Base-by-base conservation (phyloP, 2,329 filamentous ascomycete species). In the Talaromyces sp. region DNA sequence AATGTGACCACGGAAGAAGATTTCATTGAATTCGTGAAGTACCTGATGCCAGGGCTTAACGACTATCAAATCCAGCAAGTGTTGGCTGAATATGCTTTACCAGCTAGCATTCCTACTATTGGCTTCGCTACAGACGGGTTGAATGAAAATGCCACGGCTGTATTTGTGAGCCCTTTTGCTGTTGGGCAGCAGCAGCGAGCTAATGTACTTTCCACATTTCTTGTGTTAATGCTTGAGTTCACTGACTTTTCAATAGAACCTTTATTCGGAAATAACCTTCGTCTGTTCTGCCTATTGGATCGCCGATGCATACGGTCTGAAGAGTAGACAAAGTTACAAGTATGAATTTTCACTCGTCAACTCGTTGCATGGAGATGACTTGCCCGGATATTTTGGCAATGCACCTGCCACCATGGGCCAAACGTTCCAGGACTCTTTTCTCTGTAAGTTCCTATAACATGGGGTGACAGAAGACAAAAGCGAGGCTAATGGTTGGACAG, bases 291-390 rank as follows among this genome's bases (percentile, higher is more conserved):
- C 81, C 0, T 86, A 86, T 72, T 86, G 84, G 84, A 73, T 86
- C 65, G 80, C 81, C 1, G 76, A 81, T 43, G 83, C 81, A 5
- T 86, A 79, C 67, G 76, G 62, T 47, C 59, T 68, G 10, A 68
- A 68, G 15, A 70, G 67, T 17, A 71, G 75, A 1, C 67, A 75
- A 45, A 74, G 76, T 2, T 84, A 78, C 73, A 81, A 80, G 34
- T 84, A 83, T 69, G 82, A 85, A 68, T 84, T 80, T 27, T 88
- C 90, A 25, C 83, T 91, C 27, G 84, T 92, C 53, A 86, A 86
- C 47, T 86, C 89, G 19, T 88, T 90, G 68, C 85, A 88, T 72
- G 80, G 81, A 1, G 84, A 88, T 29, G 91, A 91, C 36, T 83
- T 94, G 10, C 78, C 80, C 61, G 78, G 74, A 0, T 78, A 81